Evolutionary conservation across 2,329 filamentous ascomycete genomes (phyloP), one percentile per base, ranked within the genome.

Genomic region (Penicillium sp.): DNA sequence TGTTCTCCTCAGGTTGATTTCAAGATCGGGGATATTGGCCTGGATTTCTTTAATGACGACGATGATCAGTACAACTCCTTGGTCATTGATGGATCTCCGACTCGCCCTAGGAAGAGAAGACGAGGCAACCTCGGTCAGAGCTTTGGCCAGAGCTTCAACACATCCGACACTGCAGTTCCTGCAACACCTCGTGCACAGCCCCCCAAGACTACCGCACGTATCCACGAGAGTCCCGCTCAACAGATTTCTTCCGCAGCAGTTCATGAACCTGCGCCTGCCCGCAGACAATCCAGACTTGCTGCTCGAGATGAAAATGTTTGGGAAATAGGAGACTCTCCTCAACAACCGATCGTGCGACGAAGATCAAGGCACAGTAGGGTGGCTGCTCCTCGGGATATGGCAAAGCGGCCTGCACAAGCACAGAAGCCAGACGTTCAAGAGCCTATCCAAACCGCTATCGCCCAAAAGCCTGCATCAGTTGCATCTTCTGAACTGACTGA

Each of bases 1-100:
- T 66, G 69, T 46, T 78, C 77, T 3, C 77, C 77, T 6, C 69
- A 74, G 48, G 65, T 71, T 49, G 66, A 62, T 62, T 14, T 66
- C 65, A 29, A 65, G 66, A 24, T 67, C 72, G 46, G 42, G 27
- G 74, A 76, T 48, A 48, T 75, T 4, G 68, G 73, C 22, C 65
- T 78, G 48, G 69, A 70, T 33, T 65, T 79, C 11, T 62, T 79
- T 29, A 75, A 70, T 1, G 68, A 66, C 3, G 76, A 79, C 1
- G 77, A 79, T 54, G 62, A 65, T 19, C 71, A 77, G 21, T 78
- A 77, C 55, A 70, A 69, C 37, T 65, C 68, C 22, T 61, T 74
- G 31, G 53, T 58, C 2, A 62, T 75, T 45, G 66, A 68, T 49
- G 65, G 69, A 42, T 72, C 72, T 16, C 71, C 71, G 14, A 64